phyloP scores from a whole-genome alignment of 768 basidiomycete genomes.

The Sarcodon aspratus region DNA sequence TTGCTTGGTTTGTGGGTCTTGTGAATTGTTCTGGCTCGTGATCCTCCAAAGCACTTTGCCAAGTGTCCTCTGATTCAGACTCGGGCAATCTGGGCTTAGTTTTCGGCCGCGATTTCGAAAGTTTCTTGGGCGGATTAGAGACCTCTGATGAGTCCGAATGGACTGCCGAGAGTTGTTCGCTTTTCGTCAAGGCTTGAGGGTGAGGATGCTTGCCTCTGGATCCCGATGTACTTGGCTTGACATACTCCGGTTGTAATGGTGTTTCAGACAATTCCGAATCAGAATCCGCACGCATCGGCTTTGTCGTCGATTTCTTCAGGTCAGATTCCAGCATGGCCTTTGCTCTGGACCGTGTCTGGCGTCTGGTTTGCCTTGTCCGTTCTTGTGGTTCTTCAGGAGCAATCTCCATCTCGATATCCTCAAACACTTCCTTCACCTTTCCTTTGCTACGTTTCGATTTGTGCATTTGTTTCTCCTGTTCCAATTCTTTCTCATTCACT shows the following conservation, averaged over 20 bases:
- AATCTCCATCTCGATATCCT: not conserved
- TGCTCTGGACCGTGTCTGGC: conserved; percentile 16
- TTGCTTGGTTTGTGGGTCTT: not conserved
- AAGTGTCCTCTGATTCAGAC: not conserved
- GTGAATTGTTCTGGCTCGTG: not conserved
- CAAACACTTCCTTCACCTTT: not conserved
- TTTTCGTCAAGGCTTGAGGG: not conserved
- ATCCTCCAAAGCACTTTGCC: not conserved
- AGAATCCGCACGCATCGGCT: no score
- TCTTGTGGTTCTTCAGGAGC: not conserved
- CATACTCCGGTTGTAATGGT: not conserved
- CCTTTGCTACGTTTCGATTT: not conserved
- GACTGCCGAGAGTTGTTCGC: not conserved
- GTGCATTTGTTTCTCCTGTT: conserved; percentile 1
- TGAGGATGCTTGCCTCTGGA: not conserved
- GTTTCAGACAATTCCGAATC: no score
- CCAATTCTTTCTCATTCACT: conserved; percentile 4
- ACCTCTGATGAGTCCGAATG: not conserved
- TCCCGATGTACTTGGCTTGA: not conserved
- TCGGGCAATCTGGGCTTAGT: not conserved
- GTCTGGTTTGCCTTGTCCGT: conserved; percentile 10
- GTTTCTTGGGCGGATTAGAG: not conserved
- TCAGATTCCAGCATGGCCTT: conserved; percentile 8
- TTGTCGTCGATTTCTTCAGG: not conserved
- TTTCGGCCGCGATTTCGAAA: not conserved